Percentiles rank a stretch among this genome's conserved stretches.
Conservation (phyloP, 768 basidiomycete genomes). For the Naganishia randhawae region DNA sequence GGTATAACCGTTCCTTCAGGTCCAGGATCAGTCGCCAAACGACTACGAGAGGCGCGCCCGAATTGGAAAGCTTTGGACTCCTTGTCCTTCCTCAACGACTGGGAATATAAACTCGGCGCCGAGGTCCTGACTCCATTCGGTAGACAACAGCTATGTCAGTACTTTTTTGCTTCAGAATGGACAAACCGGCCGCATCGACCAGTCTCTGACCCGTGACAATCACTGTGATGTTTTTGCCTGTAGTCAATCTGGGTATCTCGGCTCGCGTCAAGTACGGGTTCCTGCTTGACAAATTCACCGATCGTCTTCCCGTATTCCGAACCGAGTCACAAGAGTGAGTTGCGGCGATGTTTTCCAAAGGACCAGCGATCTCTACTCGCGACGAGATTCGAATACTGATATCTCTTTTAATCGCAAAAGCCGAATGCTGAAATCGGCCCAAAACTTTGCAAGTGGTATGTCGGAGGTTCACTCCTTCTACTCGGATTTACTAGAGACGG, state of each 20-base stretch:
- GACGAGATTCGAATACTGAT: not conserved
- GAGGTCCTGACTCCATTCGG: constrained; percentile 86
- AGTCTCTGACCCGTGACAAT: no score
- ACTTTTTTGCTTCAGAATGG: no score
- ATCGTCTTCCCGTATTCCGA: constrained; percentile 69
- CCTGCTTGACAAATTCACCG: constrained; percentile 67
- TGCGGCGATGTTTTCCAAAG: not conserved
- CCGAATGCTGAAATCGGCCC: constrained; percentile 56
- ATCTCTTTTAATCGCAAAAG: constrained; percentile 42
- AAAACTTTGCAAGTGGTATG: constrained; percentile 59
- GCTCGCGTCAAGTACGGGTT: constrained; percentile 70
- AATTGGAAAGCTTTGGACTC: constrained; percentile 57
- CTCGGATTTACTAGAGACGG: no score
- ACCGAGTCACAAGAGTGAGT: constrained; percentile 65
- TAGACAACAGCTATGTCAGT: constrained; percentile 67
- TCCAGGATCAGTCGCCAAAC: constrained; percentile 18
- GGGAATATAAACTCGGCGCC: constrained; percentile 83
- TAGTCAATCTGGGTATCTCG: constrained; percentile 65
- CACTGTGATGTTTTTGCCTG: not conserved
- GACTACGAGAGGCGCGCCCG: constrained; percentile 8
- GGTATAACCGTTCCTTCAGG: not conserved
- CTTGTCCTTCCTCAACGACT: constrained; percentile 73
- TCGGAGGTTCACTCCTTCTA: no score
- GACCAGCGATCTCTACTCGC: not conserved
- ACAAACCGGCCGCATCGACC: not conserved